Evolutionary conservation across 768 basidiomycete genomes (phyloP).

Genomic region (Boletus pseudopeckii): DNA sequence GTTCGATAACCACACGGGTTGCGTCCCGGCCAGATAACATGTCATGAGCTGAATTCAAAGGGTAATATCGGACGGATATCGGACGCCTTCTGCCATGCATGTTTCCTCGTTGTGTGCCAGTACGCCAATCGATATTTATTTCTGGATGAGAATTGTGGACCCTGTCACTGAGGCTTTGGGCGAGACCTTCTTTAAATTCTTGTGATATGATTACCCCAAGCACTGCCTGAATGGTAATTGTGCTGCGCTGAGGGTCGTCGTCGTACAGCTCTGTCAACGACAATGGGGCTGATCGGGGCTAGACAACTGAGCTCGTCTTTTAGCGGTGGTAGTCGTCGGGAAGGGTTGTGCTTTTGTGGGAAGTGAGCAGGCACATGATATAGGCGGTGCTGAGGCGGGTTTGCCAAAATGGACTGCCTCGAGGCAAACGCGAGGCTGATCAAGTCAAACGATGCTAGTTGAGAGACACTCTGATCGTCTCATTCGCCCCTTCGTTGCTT

Average conservation of each 20-base stretch:
- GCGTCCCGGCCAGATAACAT: too few species aligned
- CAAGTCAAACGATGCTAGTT: neutral
- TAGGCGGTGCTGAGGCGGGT: slow-evolving; percentile 2
- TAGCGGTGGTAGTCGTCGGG: neutral
- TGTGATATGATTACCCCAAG: slow-evolving; percentile 3
- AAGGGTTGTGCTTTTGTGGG: neutral
- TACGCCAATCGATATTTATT: slow-evolving; percentile 1
- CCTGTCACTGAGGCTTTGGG: slow-evolving; percentile 1
- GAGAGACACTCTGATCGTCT: neutral
- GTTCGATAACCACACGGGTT: neutral
- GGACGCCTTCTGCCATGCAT: slow-evolving; percentile 3
- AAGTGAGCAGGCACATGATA: neutral
- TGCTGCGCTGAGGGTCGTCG: neutral
- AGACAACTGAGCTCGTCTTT: too few species aligned
- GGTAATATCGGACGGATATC: slow-evolving; percentile 1
- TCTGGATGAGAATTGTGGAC: slow-evolving; percentile 15
- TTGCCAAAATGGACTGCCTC: slow-evolving; percentile 18
- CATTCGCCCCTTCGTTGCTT: neutral
- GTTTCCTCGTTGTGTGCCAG: neutral
- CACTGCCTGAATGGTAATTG: neutral
- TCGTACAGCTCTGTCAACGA: neutral
- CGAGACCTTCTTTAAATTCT: slow-evolving; percentile 8
- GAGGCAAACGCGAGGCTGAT: slow-evolving; percentile 25
- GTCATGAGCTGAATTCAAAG: neutral
- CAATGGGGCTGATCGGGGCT: neutral